Evolutionary conservation across 2,329 filamentous ascomycete genomes (phyloP).

Genomic region (Aspergillus unguis): DNA sequence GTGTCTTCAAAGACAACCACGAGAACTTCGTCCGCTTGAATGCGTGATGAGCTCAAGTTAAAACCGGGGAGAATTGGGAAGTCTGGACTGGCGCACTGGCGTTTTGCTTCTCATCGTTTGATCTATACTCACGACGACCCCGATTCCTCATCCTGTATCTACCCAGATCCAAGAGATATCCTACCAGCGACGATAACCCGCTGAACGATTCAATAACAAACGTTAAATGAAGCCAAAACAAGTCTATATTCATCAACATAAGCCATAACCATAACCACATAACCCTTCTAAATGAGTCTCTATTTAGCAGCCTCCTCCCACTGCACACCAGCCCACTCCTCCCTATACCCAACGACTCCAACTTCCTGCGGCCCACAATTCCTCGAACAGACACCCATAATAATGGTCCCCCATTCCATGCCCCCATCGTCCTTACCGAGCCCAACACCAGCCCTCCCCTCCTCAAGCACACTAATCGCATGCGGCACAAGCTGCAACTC

Average conservation of each 20-base stretch:
- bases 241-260: slow-evolving; percentile 18
- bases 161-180: neutral
- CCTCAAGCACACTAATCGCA: slow-evolving; percentile 83
- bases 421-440: slow-evolving; percentile 62
- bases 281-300: neutral
- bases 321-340: slow-evolving; percentile 97
- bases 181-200: neutral
- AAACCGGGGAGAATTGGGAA: slow-evolving; percentile 21
- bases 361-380: slow-evolving; percentile 68
- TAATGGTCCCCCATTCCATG: slow-evolving; percentile 97
- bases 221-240: neutral
- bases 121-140: neutral
- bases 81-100: slow-evolving; percentile 27
- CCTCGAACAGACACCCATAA: slow-evolving; percentile 76
- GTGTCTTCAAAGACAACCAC: slow-evolving; percentile 6
- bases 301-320: slow-evolving; percentile 69
- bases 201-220: neutral
- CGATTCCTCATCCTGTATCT: neutral
- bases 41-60: slow-evolving; percentile 17
- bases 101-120: slow-evolving; percentile 24
- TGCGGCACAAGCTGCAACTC: slow-evolving; percentile 91
- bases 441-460: slow-evolving; percentile 59
- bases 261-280: slow-evolving; percentile 11
- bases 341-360: slow-evolving; percentile 71
- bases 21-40: slow-evolving; percentile 8